Percentiles rank a stretch among this genome's conserved stretches.
phyloP scores from a whole-genome alignment of 352 stramenopile species.

The Globisporangium uncinulatum region DNA sequence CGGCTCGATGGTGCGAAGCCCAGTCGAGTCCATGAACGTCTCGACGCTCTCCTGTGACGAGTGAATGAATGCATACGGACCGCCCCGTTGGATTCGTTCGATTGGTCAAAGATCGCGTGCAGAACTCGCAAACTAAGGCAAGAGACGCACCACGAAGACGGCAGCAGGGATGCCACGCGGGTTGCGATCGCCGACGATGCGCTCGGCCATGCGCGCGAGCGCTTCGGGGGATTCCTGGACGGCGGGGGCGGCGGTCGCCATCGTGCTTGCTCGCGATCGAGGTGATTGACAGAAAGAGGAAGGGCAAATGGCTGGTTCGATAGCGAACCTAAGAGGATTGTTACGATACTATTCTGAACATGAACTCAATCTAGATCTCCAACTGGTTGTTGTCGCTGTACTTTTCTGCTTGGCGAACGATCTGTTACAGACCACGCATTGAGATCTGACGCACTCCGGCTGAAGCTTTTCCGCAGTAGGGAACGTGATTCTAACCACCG shows the following conservation, averaged over 20 bases:
- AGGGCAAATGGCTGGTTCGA: too few relatives aligned
- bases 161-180: slow-evolving; percentile 69
- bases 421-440: too few relatives aligned
- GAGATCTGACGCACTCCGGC: too few relatives aligned
- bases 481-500: too few relatives aligned
- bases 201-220: slow-evolving; percentile 58
- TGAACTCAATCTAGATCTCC: too few relatives aligned
- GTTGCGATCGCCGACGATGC: slow-evolving; percentile 79
- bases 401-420: too few relatives aligned
- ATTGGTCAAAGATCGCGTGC: background rate
- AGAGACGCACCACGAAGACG: slow-evolving; percentile 60
- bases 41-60: slow-evolving; percentile 56
- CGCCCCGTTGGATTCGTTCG: background rate
- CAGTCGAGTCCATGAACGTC: slow-evolving; percentile 51
- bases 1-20: slow-evolving; percentile 59
- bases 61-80: background rate
- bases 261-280: slow-evolving; percentile 12
- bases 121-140: background rate
- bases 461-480: too few relatives aligned
- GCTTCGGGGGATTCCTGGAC: slow-evolving; percentile 65
- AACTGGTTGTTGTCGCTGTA: too few relatives aligned
- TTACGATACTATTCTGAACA: too few relatives aligned
- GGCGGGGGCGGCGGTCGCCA: slow-evolving; percentile 28
- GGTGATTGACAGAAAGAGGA: background rate
- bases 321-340: too few relatives aligned